Conservation (phyloP, 2,329 filamentous ascomycete species). For the Neonectria magnoliae region DNA sequence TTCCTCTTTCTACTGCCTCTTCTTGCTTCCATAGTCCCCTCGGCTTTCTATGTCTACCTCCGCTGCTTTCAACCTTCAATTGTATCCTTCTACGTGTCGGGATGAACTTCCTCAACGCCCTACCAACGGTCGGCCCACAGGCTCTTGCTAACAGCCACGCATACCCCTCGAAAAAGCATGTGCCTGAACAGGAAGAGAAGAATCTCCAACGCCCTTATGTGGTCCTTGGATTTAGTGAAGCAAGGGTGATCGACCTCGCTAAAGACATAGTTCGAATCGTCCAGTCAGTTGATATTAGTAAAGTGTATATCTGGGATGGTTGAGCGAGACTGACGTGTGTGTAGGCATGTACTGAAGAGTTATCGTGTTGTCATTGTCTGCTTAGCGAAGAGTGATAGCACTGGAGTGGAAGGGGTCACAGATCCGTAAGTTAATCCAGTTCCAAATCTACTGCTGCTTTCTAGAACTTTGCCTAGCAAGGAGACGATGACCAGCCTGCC, state of each 20-base stretch:
- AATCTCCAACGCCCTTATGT: not conserved
- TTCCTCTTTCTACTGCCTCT: not conserved
- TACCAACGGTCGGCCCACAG: not conserved
- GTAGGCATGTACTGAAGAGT: not conserved
- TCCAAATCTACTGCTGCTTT: not conserved
- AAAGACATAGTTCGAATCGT: not conserved
- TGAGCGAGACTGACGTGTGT: not conserved
- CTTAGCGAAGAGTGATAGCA: not conserved
- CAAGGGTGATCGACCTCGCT: not conserved
- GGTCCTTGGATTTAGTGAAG: not conserved
- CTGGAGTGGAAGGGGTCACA: not conserved
- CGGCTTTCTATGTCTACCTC: not conserved
- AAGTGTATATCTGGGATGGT: not conserved
- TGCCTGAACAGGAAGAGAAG: not conserved
- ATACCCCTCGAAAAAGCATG: not conserved
- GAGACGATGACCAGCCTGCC: not conserved
- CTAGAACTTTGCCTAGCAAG: not conserved
- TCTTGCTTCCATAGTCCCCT: not conserved
- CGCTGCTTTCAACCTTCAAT: not conserved
- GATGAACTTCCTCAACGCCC: not conserved
- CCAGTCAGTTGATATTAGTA: not conserved
- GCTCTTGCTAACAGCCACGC: not conserved
- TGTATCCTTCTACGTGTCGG: not conserved
- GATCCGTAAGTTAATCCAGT: not conserved
- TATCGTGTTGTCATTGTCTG: not conserved